These are phyloP conservation scores for Thalassiosira mediterranea DNA, from an alignment of 352 stramenopile species.

Conservation along the genomic window DNA sequence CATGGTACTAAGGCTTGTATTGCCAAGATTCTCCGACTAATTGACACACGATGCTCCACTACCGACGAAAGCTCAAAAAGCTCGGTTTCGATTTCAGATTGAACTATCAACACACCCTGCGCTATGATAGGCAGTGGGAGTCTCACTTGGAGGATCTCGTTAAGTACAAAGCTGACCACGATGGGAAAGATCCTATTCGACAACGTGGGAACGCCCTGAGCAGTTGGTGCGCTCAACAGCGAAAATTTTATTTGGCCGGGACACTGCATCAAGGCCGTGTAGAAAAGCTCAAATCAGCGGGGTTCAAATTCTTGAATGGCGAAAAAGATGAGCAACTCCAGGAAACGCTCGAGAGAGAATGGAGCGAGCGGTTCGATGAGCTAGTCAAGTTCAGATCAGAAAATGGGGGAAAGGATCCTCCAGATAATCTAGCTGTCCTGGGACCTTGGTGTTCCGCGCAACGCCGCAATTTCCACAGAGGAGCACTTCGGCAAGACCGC, in stretches of 20 bases:
- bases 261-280: neutral
- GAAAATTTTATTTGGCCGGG: neutral
- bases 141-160: neutral
- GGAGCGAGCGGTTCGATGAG: slow-evolving; percentile 2
- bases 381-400: slow-evolving; percentile 5
- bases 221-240: slow-evolving; percentile 4
- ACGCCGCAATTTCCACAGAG: neutral
- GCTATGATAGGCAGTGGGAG: neutral
- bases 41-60: too few species aligned
- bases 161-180: slow-evolving; percentile 5
- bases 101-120: neutral
- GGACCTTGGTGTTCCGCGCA: neutral
- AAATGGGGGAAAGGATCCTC: neutral
- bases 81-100: slow-evolving; percentile 14
- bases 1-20: too few species aligned
- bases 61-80: slow-evolving; percentile 10
- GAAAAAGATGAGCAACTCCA: neutral
- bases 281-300: slow-evolving; percentile 1
- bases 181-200: neutral
- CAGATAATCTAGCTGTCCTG: neutral
- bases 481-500: neutral
- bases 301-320: slow-evolving; percentile 5
- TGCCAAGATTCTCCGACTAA: neutral
- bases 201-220: neutral
- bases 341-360: neutral